Evolutionary conservation across 345 rosid genomes (phyloP), one percentile per base, ranked within the genome.

Genomic region (Melastoma malabathricum): DNA sequence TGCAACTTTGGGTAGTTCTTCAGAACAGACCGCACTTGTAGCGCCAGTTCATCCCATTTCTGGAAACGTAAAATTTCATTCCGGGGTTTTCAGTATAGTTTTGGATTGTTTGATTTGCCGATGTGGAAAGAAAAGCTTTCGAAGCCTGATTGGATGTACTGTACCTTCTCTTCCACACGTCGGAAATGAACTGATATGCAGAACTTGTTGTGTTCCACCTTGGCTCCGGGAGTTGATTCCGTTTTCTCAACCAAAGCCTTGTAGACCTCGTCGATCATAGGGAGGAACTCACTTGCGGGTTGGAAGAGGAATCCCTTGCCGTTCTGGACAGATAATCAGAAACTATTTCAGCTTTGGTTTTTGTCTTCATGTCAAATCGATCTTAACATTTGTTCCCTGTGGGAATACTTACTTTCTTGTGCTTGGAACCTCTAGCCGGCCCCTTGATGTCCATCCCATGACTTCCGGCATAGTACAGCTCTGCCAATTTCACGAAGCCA

Each of bases 361-460:
- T 22, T 22, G 25, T 22, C 4, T 22, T 46, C 15, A 31, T 16
- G 15, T 10, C 15, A 3, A 8, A 9, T 10, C 15, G 34, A 18
- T 15, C 31, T 12, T 13, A 22, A 27, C 17, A 10, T 15, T 25
- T 19, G 15, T 43, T 31, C 18, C 15, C 13, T 29, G 25, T 8
- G 4, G 18, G 38, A 16, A 46, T 29, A 50, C 66, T 64, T 19
- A 79, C 96, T 71, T 72, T 74, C 63, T 65, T 78, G 74, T 65
- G 50, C 55, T 61, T 72, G 44, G 75, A 61, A 16, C 75, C 71
- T 66, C 76, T 77, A 10, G 76, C 65, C 47, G 98, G 98, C 13
- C 96, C 97, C 71, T 69, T 82, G 44, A 92, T 92, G 95, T 92
- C 98, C 98, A 92, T 92, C 43, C 98, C 98, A 68, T 92, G 98